Evolutionary conservation across 139 green algal species (phyloP).

Genomic region (Zygnema cylindricum): DNA sequence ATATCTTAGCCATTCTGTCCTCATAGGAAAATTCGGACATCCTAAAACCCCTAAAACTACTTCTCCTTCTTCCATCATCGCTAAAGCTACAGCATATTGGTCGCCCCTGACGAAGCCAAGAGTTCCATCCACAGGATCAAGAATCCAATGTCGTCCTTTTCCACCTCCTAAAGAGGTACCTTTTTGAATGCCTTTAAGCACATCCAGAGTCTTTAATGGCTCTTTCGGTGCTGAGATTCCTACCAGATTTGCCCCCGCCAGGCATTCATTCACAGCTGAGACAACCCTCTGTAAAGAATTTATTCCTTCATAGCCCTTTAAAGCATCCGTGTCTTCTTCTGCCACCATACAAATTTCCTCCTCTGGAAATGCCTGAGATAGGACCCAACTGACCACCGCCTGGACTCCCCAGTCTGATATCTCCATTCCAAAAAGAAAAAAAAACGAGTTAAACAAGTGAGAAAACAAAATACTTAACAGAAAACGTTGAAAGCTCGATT

Average conservation of each 20-base stretch:
- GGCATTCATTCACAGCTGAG: constrained; percentile 79
- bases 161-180: constrained; percentile 54
- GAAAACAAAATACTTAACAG: background rate
- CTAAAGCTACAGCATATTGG: constrained; percentile 68
- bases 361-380: constrained; percentile 38
- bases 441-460: background rate
- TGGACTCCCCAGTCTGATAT: constrained; percentile 66
- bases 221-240: constrained; percentile 22
- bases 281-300: constrained; percentile 76
- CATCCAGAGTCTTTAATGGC: constrained; percentile 29
- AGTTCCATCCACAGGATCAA: constrained; percentile 70
- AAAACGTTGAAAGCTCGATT: background rate
- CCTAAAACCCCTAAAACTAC: constrained; percentile 65
- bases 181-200: constrained; percentile 59
- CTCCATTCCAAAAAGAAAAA: background rate
- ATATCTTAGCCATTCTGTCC: constrained; percentile 43
- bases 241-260: constrained; percentile 44
- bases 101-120: constrained; percentile 63
- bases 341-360: constrained; percentile 60
- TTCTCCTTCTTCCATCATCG: constrained; percentile 64
- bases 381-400: constrained; percentile 61
- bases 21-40: constrained; percentile 67
- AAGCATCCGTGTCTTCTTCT: constrained; percentile 64
- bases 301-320: constrained; percentile 41
- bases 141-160: constrained; percentile 62